phyloP scores from a whole-genome alignment of 768 basidiomycete species.

The Boletus subparvulus region DNA sequence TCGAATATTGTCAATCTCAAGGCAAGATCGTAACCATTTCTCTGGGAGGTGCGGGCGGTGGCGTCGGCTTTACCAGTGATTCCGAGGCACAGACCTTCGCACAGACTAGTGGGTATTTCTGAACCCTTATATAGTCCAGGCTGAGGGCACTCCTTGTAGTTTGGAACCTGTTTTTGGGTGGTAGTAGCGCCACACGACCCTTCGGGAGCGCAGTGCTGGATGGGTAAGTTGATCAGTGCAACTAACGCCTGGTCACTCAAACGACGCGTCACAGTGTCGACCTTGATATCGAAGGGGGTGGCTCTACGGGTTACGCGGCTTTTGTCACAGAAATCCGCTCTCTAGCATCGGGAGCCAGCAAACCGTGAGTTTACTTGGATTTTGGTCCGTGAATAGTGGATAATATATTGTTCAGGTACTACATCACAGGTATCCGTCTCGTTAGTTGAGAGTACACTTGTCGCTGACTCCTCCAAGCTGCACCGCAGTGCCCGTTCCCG shows the following conservation, averaged over 20 bases:
- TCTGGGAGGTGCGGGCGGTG: slow-evolving; percentile 44
- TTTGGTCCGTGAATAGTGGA: background rate
- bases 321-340: slow-evolving; percentile 38
- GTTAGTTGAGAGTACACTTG: background rate
- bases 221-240: slow-evolving; percentile 33
- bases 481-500: slow-evolving; percentile 61
- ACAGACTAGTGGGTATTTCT: slow-evolving; percentile 14
- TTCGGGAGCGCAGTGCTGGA: slow-evolving; percentile 48
- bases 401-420: slow-evolving; percentile 45
- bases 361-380: slow-evolving; percentile 13
- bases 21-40: slow-evolving; percentile 50
- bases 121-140: slow-evolving; percentile 8
- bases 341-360: slow-evolving; percentile 24
- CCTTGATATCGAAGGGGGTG: slow-evolving; percentile 74
- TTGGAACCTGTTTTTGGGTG: slow-evolving; percentile 51
- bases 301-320: slow-evolving; percentile 45
- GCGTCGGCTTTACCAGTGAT: slow-evolving; percentile 40
- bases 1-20: slow-evolving; percentile 43
- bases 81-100: slow-evolving; percentile 37
- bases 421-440: slow-evolving; percentile 45
- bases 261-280: slow-evolving; percentile 46
- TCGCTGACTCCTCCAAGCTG: slow-evolving; percentile 13
- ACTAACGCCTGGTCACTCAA: background rate
- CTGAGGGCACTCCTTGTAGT: slow-evolving; percentile 22
- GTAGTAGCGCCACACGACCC: slow-evolving; percentile 41